Base-by-base conservation (phyloP, 441 rosid species). In the Euphorbia neoarborescens region DNA sequence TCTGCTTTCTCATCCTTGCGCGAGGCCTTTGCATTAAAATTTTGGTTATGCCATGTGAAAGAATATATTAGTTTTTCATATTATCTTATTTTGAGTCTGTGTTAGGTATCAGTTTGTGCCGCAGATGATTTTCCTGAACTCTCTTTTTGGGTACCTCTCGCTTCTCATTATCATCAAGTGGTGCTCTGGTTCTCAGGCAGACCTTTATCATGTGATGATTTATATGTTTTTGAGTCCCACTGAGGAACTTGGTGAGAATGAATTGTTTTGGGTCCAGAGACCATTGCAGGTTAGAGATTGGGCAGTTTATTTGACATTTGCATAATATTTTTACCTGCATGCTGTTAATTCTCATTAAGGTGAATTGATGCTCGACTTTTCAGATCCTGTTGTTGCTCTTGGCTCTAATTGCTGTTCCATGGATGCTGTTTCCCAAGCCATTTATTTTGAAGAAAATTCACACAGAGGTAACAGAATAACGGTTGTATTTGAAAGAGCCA, bases 341-440 rank as follows among this genome's bases (percentile, higher is more conserved):
- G 60, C 70, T 63, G 48, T 37, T 75, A 66, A 34, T 77, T 66
- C 73, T 71, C 66, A 32, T 62, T 20, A 20, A 64, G 37, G 68
- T 71, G 54, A 53, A 44, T 68, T 73, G 60, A 71, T 83, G 56
- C 56, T 82, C 27, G 71, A 64, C 61, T 76, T 74, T 74, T 77
- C 97, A 94, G 99, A 89, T 94, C 72, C 1, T 92, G 64, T 81
- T 94, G 80, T 72, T 94, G 83, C 89, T 94, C 75, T 73, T 82
- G 84, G 99, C 96, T 7, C 5, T 91, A 69, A 59, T 89, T 78
- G 95, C 99, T 25, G 95, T 92, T 64, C 99, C 99, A 25, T 95
- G 98, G 98, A 95, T 95, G 99, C 92, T 95, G 66, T 83, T 95
- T 82, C 98, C 99, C 25, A 95, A 95, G 80, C 98, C 99, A 58